Evolutionary conservation across 306 rosid species (phyloP), one percentile per base, ranked within the genome.

Genomic region (Astragalus glycyphyllos): DNA sequence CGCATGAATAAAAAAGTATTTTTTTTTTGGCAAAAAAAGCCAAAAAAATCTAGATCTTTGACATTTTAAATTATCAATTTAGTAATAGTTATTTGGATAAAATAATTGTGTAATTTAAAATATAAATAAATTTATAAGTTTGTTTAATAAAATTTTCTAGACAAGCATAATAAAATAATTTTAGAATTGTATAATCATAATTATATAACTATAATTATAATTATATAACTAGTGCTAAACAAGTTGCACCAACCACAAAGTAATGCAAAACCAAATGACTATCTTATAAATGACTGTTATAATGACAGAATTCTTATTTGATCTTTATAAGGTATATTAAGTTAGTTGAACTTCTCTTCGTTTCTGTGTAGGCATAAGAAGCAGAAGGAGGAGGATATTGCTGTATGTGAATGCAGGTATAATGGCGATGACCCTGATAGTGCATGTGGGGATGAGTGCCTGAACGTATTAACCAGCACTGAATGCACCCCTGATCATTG

Each of bases 401-500:
- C 85, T 62, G 67, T 88, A 55, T 93, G 98, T 46, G 97, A 85
- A 69, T 93, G 98, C 86, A 83, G 77, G 78, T 74, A 81, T 58
- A 60, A 83, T 58, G 71, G 37, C 7, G 58, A 62, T 38, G 81
- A 84, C 53, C 86, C 83, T 64, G 92, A 86, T 16, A 83, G 92
- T 80, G 87, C 94, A 58, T 93, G 98, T 69, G 96, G 90, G n/a
- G 97, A 93, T 15, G 63, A 88, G 37, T 93, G 98, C 83, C 82
- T 89, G 85, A 93, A 93, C 79, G 89, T 93, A 41, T 72, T 87
- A 41, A 93, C 97, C 73, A 90, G 87, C 88, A 87, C 94, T 2
- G 98, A 93, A 81, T 93, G 98, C 87, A 84, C 98, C 58, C 94
- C 90, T 63, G 92, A 85, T 17, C 77, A 82, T 76, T 93, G 98